Percentiles rank a stretch among this genome's conserved stretches.
Evolutionary conservation across 306 rosid species (phyloP).

Genomic region (Quercus agrifolia): DNA sequence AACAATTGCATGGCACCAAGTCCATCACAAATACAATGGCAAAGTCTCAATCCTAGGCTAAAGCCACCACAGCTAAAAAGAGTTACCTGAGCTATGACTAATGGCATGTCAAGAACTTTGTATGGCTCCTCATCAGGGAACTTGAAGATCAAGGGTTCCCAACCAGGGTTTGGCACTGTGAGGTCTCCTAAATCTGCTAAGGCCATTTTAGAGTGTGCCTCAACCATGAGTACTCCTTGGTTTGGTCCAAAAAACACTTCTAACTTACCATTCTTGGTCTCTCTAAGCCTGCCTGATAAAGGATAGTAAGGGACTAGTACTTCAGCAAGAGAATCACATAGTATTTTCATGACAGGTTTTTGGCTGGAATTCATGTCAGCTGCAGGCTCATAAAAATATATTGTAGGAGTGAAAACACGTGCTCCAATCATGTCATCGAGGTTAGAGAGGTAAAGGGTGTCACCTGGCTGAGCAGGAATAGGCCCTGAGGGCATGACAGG

Average conservation of each 20-base stretch:
- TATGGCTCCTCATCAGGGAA: constrained; percentile 76
- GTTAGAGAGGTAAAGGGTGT: constrained; percentile 69
- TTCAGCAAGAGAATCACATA: constrained; percentile 54
- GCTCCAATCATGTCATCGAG: constrained; percentile 78
- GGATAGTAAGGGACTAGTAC: constrained; percentile 90
- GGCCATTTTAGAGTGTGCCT: constrained; percentile 55
- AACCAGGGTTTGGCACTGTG: constrained; percentile 76
- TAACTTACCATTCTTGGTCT: constrained; percentile 59
- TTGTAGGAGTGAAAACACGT: constrained; percentile 80
- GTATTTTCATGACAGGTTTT: constrained; percentile 34
- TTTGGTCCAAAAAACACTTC: constrained; percentile 73
- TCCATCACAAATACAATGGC: constrained; percentile 94
- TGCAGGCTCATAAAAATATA: constrained; percentile 53
- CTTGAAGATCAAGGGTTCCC: constrained; percentile 82
- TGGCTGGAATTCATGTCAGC: not conserved
- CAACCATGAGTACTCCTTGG: constrained; percentile 75
- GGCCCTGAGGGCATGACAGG: constrained; percentile 54
- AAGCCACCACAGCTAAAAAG: constrained; percentile 75
- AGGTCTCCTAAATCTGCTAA: constrained; percentile 60
- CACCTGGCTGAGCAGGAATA: constrained; percentile 31
- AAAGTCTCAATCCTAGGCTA: constrained; percentile 88
- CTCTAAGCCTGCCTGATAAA: constrained; percentile 77
- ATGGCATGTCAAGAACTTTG: constrained; percentile 85
- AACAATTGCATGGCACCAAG: constrained; percentile 91
- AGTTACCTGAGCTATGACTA: constrained; percentile 82